phyloP scores from a whole-genome alignment of 345 rosid genomes.

The Eucalyptus sp. region DNA sequence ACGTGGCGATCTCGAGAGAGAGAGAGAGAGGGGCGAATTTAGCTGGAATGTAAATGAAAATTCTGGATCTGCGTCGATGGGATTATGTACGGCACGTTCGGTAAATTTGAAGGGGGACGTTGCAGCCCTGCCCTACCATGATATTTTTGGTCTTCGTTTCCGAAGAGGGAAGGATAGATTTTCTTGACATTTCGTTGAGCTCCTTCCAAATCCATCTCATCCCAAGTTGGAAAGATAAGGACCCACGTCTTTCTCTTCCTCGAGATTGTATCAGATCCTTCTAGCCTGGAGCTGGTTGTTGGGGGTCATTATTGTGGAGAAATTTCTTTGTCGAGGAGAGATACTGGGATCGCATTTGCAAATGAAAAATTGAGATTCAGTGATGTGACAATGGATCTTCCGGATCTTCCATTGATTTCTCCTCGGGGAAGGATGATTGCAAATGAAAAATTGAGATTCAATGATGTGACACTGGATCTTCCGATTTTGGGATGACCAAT shows the following conservation, averaged over 20 bases:
- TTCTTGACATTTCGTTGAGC: background rate
- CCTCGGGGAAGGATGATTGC: too few species aligned
- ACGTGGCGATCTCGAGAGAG: too few species aligned
- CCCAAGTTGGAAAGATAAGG: background rate
- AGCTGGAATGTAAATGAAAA: background rate
- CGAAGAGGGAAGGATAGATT: background rate
- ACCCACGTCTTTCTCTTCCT: too few species aligned
- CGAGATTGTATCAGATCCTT: background rate
- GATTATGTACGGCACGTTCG: background rate
- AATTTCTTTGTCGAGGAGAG: too few species aligned
- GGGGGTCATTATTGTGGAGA: background rate
- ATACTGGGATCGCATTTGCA: too few species aligned
- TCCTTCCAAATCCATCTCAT: background rate
- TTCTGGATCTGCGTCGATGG: background rate
- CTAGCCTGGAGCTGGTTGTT: background rate
- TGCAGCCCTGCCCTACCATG: too few species aligned
- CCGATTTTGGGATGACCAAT: background rate
- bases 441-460: background rate
- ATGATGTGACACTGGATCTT: background rate
- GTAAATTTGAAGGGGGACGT: background rate
- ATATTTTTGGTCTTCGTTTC: background rate
- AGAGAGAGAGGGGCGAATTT: background rate
- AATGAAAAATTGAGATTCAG: background rate
- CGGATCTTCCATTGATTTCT: too few species aligned
- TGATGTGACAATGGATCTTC: background rate